Evolutionary conservation across 2,329 filamentous ascomycete species (phyloP), one percentile per base, ranked within the genome.

Genomic region (Didymella pomorum): DNA sequence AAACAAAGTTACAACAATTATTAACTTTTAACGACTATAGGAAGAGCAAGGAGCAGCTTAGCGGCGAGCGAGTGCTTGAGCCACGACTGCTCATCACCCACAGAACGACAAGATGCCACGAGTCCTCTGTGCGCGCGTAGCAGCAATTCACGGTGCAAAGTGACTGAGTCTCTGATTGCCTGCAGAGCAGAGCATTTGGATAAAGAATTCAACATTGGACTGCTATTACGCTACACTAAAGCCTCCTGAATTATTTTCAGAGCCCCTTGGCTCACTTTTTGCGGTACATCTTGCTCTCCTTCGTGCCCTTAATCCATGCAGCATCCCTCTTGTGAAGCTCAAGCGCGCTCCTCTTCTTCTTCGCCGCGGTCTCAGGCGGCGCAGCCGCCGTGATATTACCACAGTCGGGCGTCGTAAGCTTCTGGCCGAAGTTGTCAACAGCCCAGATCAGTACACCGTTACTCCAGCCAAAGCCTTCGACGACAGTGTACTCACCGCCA

Each of bases 401-500:
- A 57, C 75, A 76, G 20, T 87, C 78, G 0, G 87, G 87, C 25
- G 83, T 77, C 64, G 72, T 79, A 56, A 90, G 72, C 64, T 81
- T 75, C 66, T 82, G 79, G 12, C 80, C 83, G 75, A 90, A 90
- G 8, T 80, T 81, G 66, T 90, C 88, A 9, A 83, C 86, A 1
- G 82, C 80, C 87, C 87, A 90, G 51, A 90, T 84, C 28, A 90
- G 72, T 51, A 89, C 87, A 28, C 88, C 88, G 64, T 90, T 90
- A 1, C 85, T 86, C 88, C 88, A 90, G 7, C 87, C 88, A 65
- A 90, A 90, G 1, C 88, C 87, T 75, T 89, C 86, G 2, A 89
- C 87, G 6, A 90, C 87, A 52, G 84, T 82, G 71, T 90, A 90
- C 78, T 90, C 88, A 63, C 88, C 88, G 6, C 88, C 88, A 7